phyloP scores from a whole-genome alignment of 495 filamentous ascomycete species.

The Podospora tetraspora region DNA sequence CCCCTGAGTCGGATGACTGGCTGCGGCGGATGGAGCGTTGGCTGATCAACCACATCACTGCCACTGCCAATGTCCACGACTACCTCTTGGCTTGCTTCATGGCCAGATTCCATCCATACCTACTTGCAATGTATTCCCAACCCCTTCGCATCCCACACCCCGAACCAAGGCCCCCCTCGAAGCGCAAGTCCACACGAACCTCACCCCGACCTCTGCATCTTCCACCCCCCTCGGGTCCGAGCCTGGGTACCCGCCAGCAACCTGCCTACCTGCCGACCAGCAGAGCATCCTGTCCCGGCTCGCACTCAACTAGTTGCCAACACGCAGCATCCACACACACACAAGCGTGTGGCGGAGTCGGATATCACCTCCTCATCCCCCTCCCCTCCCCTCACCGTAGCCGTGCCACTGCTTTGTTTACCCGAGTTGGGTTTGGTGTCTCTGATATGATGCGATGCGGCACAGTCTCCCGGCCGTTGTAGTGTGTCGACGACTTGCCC shows the following conservation, averaged over 20 bases:
- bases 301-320: background rate
- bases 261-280: background rate
- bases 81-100: background rate
- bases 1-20: background rate
- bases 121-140: background rate
- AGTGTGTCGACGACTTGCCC: too few relatives aligned
- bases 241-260: background rate
- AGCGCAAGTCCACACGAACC: background rate
- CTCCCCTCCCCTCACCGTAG: background rate
- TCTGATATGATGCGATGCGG: background rate
- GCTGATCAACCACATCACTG: background rate
- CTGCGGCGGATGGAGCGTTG: background rate
- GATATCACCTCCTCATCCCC: background rate
- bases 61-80: background rate
- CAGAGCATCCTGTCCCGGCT: background rate
- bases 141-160: background rate
- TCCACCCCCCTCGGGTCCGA: background rate
- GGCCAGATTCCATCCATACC: background rate
- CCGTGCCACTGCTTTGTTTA: constrained; percentile 1
- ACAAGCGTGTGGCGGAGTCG: constrained; percentile 5
- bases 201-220: background rate
- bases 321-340: background rate
- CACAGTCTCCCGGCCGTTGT: background rate
- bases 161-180: background rate
- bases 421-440: background rate